A percentile compares a stretch with the other conserved stretches of the same genome.
phyloP scores from a whole-genome alignment of 495 filamentous ascomycete genomes.

The Schizothecium vesticola region DNA sequence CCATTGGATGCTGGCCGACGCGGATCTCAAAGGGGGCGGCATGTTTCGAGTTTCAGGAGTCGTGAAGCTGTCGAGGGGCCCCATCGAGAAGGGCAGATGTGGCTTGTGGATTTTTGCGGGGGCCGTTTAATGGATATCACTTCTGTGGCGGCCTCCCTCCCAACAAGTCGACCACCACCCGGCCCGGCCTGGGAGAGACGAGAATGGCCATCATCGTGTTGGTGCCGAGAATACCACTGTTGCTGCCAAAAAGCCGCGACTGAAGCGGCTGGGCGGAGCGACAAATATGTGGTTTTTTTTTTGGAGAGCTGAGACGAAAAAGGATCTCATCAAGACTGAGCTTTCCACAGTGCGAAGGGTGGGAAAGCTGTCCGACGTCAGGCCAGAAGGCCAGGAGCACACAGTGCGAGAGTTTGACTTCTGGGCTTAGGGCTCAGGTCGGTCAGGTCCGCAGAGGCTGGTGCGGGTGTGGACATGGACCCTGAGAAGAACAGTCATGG shows the following conservation, averaged over 20 bases:
- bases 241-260: neutral
- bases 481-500: neutral
- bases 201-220: neutral
- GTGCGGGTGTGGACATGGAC: neutral
- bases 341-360: neutral
- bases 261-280: neutral
- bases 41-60: conserved; percentile 5
- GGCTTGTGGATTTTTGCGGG: neutral
- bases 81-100: neutral
- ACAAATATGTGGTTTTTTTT: neutral
- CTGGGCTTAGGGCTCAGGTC: neutral
- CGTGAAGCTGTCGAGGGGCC: neutral
- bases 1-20: conserved; percentile 4
- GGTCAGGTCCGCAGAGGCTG: neutral
- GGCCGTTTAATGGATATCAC: neutral
- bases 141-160: neutral
- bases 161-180: neutral
- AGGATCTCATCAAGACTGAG: neutral
- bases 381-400: neutral
- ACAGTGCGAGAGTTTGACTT: neutral
- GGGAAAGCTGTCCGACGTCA: neutral
- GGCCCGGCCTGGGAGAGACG: too few relatives aligned
- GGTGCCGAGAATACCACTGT: too few relatives aligned
- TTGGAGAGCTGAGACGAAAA: neutral
- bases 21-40: conserved; percentile 5